A percentile compares a stretch with the other conserved stretches of the same genome.
Evolutionary conservation across 116 monocot species (phyloP).

Genomic region (Phalaenopsis hybrid): DNA sequence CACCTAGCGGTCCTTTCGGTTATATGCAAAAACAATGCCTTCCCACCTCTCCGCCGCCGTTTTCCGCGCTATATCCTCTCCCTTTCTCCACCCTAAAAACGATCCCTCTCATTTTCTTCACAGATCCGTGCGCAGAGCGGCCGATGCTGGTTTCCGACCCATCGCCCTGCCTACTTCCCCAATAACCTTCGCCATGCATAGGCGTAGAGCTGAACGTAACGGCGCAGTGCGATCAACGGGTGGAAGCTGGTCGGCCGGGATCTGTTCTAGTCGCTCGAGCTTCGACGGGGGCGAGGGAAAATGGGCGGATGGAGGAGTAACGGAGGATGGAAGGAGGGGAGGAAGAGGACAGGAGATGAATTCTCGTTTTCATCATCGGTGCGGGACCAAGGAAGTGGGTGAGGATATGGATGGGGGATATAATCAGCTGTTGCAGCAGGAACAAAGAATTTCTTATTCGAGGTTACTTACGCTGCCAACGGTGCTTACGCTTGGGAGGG

Average conservation of each 20-base stretch:
- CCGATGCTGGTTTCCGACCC: not conserved
- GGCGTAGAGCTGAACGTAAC: not conserved
- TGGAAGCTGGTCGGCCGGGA: not conserved
- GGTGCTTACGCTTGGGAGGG: conserved; percentile 50
- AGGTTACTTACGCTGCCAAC: conserved; percentile 54
- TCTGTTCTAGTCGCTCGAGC: not conserved
- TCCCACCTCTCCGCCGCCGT: not conserved
- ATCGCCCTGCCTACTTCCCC: not conserved
- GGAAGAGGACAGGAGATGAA: not conserved
- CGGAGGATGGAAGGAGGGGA: not conserved
- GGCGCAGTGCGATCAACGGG: not conserved
- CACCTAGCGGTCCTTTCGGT: not conserved
- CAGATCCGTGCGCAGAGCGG: not conserved
- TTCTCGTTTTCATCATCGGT: not conserved
- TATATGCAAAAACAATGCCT: not conserved
- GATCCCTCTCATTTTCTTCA: not conserved
- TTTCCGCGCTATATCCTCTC: not conserved
- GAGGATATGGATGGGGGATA: not conserved
- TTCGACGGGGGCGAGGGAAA: conserved; percentile 2
- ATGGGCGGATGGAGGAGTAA: not conserved
- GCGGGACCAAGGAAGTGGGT: not conserved
- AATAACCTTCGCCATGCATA: not conserved
- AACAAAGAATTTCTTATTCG: not conserved
- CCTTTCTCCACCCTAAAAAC: not conserved
- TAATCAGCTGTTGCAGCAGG: not conserved